These are phyloP conservation scores for Ogataea paradorogensis DNA, from an alignment of 805 yeast genomes.

Conservation along the genomic window DNA sequence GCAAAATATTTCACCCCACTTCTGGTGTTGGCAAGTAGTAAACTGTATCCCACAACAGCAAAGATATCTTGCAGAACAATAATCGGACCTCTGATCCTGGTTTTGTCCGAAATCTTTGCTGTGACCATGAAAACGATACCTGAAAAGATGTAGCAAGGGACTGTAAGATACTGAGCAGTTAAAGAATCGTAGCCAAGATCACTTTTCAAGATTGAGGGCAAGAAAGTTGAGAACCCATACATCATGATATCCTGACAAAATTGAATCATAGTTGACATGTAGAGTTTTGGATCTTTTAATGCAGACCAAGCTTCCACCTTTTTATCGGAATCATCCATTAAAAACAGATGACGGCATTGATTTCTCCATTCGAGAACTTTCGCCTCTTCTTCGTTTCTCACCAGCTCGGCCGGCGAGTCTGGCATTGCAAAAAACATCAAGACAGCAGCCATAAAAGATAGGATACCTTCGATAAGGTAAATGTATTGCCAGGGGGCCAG, in stretches of 20 bases:
- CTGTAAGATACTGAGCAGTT: constrained; percentile 39
- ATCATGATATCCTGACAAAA: constrained; percentile 42
- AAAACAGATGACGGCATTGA: constrained; percentile 7
- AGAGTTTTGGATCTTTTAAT: constrained; percentile 36
- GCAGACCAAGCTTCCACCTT: constrained; percentile 27
- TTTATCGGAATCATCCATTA: constrained; percentile 6
- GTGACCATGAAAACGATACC: constrained; percentile 28
- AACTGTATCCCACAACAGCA: constrained; percentile 31
- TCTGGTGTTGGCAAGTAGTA: constrained; percentile 30
- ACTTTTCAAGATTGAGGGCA: constrained; percentile 37
- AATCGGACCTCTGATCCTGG: constrained; percentile 33
- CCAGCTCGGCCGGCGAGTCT: constrained; percentile 9
- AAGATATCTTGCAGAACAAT: constrained; percentile 26
- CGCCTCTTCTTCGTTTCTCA: constrained; percentile 9
- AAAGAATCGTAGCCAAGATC: constrained; percentile 31
- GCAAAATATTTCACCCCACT: constrained; percentile 25
- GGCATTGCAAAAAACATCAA: constrained; percentile 15
- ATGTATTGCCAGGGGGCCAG: constrained; percentile 20
- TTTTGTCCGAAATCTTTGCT: constrained; percentile 30
- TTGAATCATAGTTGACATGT: constrained; percentile 37
- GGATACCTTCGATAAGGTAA: constrained; percentile 16
- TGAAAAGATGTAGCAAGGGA: constrained; percentile 38
- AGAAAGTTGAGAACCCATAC: constrained; percentile 42
- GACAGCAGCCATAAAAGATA: constrained; percentile 8
- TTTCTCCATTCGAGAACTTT: constrained; percentile 9